Base-by-base conservation (phyloP, 2,329 filamentous ascomycete species). In the Penicillium sp. region DNA sequence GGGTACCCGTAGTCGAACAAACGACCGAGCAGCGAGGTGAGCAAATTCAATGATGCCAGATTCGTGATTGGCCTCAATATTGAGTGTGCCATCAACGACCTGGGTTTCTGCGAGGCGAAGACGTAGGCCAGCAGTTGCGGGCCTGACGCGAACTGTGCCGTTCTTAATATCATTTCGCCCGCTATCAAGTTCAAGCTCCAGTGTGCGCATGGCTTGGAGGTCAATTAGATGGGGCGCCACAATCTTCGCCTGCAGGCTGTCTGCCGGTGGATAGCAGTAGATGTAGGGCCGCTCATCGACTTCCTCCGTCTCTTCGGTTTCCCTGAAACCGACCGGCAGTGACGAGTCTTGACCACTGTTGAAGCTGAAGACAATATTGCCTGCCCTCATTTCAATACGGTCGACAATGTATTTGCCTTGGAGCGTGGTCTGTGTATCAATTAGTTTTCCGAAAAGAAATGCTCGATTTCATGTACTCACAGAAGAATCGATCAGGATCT, bases 371-470 rank as follows among this genome's bases (percentile, higher is more conserved):
- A 72, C 47, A 31, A 78, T 66, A 45, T 76, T 77, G 10, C 69
- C 70, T 24, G 68, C 63, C 32, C 67, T 70, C 22, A 97, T 72
- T 13, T 84, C 80, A 36, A 96, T 78, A 59, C 86, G 85, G 62
- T 92, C 89, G 42, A 94, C 82, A 54, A 86, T 82, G 65, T 91
- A 97, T 24, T 82, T 83, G 1, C 92, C 92, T 21, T 88, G 72
- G 7, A 85, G 63, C 42, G 69, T 75, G 27, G 70, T 72, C 67
- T 72, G 56, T 4, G 40, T 31, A 29, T n/a, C 40, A 16, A 16
- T 53, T 44, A 54, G 39, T 16, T 16, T 52, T 55, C 27, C 44
- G 43, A 16, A 45, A 43, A 14, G 27, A 31, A 48, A 38, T 11
- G 5, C n/a, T 34, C 10, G n/a, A 22, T 45, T 10, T 48, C 2